Evolutionary conservation across 441 rosid genomes (phyloP), one percentile per base, ranked within the genome.

Genomic region (Pelargonium exstipulatum): DNA sequence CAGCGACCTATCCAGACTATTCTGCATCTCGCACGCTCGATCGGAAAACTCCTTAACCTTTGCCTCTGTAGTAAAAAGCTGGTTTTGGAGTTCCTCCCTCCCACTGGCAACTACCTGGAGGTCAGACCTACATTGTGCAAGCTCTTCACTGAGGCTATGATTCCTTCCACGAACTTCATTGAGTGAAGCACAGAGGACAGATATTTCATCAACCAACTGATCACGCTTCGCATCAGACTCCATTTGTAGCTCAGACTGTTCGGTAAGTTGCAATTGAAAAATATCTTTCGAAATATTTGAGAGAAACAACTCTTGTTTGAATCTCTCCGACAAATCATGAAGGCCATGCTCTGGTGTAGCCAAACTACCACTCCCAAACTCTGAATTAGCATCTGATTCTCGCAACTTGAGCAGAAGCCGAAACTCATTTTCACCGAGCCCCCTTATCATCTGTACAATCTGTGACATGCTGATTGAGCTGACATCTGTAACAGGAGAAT

Each of bases 281-380:
- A 91, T 74, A 81, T 86, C 87, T 77, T 86, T 95, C 17, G 70
- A 70, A 77, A 87, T 83, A 65, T 74, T 86, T 58, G 91, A 45
- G 51, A 90, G 77, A 74, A 84, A 87, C 43, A 95, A 77, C 70
- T 92, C 96, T 74, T 90, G 94, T 65, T 82, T 84, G 64, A 95
- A 75, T 81, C 80, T 85, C 74, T 84, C 96, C 58, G 82, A 67
- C 12, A 65, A 79, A 78, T 68, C 80, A 7, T 48, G 49, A 73
- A 16, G 9, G 71, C 29, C 68, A 69, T 66, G 55, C 17, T 70
- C 78, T 13, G 49, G 62, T 62, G 74, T 68, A 12, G 64, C 35
- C 35, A 78, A 76, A 73, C 48, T 57, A 69, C 67, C 76, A 58
- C 69, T 69, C 69, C 78, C 86, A 26, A 74, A 51, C 45, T 72